phyloP scores from a whole-genome alignment of 257 asterid genomes.

The Penstemon newberryi region DNA sequence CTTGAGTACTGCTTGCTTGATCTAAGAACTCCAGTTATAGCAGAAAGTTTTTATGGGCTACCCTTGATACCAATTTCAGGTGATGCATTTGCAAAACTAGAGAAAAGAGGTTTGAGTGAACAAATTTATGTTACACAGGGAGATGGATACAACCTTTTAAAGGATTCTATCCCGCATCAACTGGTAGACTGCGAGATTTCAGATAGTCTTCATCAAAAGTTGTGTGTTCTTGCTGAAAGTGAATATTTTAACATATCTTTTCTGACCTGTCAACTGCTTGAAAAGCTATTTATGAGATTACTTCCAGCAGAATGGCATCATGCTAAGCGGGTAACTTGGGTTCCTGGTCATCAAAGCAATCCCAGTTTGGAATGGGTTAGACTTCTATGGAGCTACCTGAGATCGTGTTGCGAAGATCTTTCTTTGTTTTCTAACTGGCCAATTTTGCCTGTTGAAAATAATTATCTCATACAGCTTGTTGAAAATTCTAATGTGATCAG shows the following conservation, averaged over 20 bases:
- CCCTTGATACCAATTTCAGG: slow-evolving; percentile 84
- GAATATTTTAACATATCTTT: slow-evolving; percentile 66
- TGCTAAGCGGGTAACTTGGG: slow-evolving; percentile 78
- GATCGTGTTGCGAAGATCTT: slow-evolving; percentile 78
- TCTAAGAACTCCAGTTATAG: slow-evolving; percentile 54
- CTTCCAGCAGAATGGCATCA: slow-evolving; percentile 82
- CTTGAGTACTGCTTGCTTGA: slow-evolving; percentile 94
- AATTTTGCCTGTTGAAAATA: slow-evolving; percentile 81
- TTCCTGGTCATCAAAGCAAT: slow-evolving; percentile 67
- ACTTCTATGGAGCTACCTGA: slow-evolving; percentile 79
- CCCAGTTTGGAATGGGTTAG: slow-evolving; percentile 84
- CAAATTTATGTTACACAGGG: slow-evolving; percentile 75
- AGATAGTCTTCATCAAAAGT: slow-evolving; percentile 56
- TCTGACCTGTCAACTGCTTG: slow-evolving; percentile 78
- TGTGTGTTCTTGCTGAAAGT: slow-evolving; percentile 65
- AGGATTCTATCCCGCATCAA: slow-evolving; percentile 78
- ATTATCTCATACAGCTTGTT: slow-evolving; percentile 69
- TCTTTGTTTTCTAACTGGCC: slow-evolving; percentile 90
- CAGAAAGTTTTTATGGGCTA: slow-evolving; percentile 69
- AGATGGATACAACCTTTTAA: slow-evolving; percentile 79
- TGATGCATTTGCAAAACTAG: slow-evolving; percentile 72
- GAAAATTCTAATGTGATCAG: slow-evolving; percentile 78
- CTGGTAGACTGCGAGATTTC: slow-evolving; percentile 70
- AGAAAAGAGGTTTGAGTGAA: slow-evolving; percentile 69
- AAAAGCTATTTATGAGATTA: slow-evolving; percentile 64